Percentiles rank a stretch among this genome's conserved stretches.
Evolutionary conservation across 2,329 filamentous ascomycete species (phyloP).

Genomic region (Claviceps lovelessii): DNA sequence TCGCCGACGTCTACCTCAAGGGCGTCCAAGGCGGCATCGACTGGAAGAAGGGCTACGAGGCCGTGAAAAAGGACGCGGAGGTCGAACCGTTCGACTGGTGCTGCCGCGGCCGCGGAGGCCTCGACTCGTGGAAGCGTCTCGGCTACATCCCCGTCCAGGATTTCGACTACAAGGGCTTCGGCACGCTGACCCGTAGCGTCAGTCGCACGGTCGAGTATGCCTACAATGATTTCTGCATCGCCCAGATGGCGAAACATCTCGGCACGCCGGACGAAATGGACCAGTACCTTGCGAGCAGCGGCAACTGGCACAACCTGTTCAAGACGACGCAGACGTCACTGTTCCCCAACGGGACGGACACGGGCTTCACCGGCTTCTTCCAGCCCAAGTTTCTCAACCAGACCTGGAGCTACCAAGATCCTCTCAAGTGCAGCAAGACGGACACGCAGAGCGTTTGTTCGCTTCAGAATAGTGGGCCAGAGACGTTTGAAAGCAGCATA

Average conservation of each 20-base stretch:
- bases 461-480: conserved; percentile 44
- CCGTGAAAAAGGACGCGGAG: conserved; percentile 59
- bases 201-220: conserved; percentile 65
- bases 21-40: conserved; percentile 45
- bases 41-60: conserved; percentile 55
- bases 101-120: conserved; percentile 54
- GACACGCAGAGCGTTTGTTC: conserved; percentile 44
- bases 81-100: conserved; percentile 57
- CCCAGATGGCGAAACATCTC: conserved; percentile 44
- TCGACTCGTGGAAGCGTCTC: conserved; percentile 56
- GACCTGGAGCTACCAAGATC: conserved; percentile 56
- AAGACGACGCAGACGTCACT: conserved; percentile 42
- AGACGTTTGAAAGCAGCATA: conserved; percentile 57
- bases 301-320: conserved; percentile 55
- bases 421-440: conserved; percentile 44
- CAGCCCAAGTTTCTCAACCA: conserved; percentile 53
- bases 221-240: conserved; percentile 61
- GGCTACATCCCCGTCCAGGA: conserved; percentile 60
- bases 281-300: conserved; percentile 44
- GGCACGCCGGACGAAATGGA: conserved; percentile 39
- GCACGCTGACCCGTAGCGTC: conserved; percentile 54
- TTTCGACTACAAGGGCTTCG: conserved; percentile 50
- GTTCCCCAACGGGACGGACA: conserved; percentile 39
- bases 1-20: conserved; percentile 55
- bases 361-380: conserved; percentile 56